Base-by-base conservation (phyloP, 2,329 filamentous ascomycete species). In the Trichoderma sp. region DNA sequence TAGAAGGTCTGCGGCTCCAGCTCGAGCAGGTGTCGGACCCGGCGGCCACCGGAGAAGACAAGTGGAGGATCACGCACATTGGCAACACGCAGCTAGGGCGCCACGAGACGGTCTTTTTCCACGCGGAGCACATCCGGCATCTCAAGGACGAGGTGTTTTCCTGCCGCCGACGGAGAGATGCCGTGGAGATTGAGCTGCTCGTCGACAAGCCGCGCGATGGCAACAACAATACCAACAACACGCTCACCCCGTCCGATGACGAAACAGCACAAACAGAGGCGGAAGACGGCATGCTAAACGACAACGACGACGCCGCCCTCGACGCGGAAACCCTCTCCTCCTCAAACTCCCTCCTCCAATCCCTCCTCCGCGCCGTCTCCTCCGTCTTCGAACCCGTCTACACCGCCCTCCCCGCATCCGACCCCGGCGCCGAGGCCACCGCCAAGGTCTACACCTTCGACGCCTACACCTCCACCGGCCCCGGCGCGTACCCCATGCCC, bases 61-160 rank as follows among this genome's bases (percentile, higher is more conserved):
- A 78, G 28, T 93, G 90, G 82, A 84, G 89, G 64, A 88, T 98
- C 48, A 91, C 90, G 65, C 90, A 90, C 51, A 88, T 97, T 67
- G 93, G 92, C 48, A 91, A 90, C 69, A 85, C 93, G 47, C 85
- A 90, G 1, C 81, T 99, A 3, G 94, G 94, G 4, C 89, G 90
- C 55, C 92, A 98, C 73, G 94, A 98, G 77, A 91, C 89, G 68
- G 87, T 97, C 21, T 91, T 91, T 73, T 85, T 98, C 68, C 84
- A 90, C 54, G 87, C 90, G 26, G 88, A 92, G 65, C 85, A 94
- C 28, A 87, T 92, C 30, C 87, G 90, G 65, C 89, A 91, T 69
- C 85, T 93, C 43, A 85, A 87, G 24, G 94, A 97, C 76, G 91
- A 93, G 15, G 89, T 93, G 65, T 97, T 97, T 75, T 90, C 88